Base-by-base conservation (phyloP, 768 basidiomycete genomes). In the Suillus subluteus region DNA sequence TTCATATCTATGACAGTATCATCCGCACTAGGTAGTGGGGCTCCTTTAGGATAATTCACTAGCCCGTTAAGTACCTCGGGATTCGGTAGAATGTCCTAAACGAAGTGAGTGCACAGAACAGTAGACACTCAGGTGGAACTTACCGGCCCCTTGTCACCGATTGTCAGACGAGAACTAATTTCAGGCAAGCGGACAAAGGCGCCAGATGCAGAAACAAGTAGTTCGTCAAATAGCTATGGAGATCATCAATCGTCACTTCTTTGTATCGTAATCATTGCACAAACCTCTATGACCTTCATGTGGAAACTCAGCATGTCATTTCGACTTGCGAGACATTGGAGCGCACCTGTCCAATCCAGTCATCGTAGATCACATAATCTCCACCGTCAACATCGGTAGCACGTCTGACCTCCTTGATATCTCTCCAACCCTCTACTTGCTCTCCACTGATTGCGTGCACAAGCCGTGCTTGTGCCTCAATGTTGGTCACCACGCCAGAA, bases 261-360 rank as follows among this genome's bases (percentile, higher is more conserved):
- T 46, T 23, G 21, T 23, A 46, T 16, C n/a, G 3, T 32, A 64
- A 23, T 9, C 37, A 32, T 62, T 43, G 23, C 30, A 66, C 84
- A 68, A 75, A 94, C 92, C 86, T 95, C 93, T 64, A 94, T 86
- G 52, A 95, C 84, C 89, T 92, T 67, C 41, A 68, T 37, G 40
- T 32, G 41, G 59, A 26, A 65, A 54, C 62, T 44, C 67, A 40
- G 48, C 38, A 62, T 35, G 11, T 41, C 35, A 62, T 62, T 58
- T 61, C n/a, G 43, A 38, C 23, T 23, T 35, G 55, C 48, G 55
- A 59, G 61, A 44, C n/a, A 40, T 73, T 61, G 59, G n/a, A 61
- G 59, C 86, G 74, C 75, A 92, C 93, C 84, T 95, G 93, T 62
- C 95, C 95, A 72, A 97, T 81, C 95, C 96, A 98, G 75, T 94